phyloP scores from a whole-genome alignment of 2,329 filamentous ascomycete species.

The Colletotrichum gigasporum region DNA sequence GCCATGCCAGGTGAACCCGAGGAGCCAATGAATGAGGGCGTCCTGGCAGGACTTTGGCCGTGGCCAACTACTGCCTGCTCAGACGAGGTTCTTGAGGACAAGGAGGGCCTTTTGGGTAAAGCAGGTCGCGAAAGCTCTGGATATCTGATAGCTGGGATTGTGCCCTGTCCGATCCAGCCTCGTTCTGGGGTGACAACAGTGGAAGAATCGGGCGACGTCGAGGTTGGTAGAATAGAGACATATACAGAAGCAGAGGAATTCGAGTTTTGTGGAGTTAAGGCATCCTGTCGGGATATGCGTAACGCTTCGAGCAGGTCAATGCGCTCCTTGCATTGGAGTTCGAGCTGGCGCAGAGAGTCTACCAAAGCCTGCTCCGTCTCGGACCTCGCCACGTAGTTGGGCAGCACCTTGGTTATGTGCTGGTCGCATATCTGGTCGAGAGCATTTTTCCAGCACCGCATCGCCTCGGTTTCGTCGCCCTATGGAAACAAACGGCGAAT shows the following conservation, averaged over 20 bases:
- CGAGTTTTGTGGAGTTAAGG: slow-evolving; percentile 29
- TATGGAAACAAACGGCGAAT: slow-evolving; percentile 49
- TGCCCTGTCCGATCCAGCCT: slow-evolving; percentile 82
- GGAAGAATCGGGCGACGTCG: not conserved
- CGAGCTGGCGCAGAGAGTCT: slow-evolving; percentile 83
- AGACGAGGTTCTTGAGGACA: slow-evolving; percentile 63
- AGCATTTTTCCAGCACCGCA: slow-evolving; percentile 88
- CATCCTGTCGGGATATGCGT: slow-evolving; percentile 67
- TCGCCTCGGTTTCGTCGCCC: slow-evolving; percentile 91
- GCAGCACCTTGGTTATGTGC: slow-evolving; percentile 78
- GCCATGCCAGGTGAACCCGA: slow-evolving; percentile 43
- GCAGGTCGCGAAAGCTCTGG: slow-evolving; percentile 79
- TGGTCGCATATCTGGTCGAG: slow-evolving; percentile 90
- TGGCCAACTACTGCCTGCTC: slow-evolving; percentile 54
- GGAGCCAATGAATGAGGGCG: slow-evolving; percentile 35
- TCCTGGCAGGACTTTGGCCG: slow-evolving; percentile 30
- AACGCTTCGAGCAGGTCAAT: slow-evolving; percentile 89
- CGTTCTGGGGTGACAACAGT: slow-evolving; percentile 37
- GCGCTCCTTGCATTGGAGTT: slow-evolving; percentile 91
- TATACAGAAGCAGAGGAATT: slow-evolving; percentile 14
- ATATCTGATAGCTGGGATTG: slow-evolving; percentile 83
- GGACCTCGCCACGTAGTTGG: slow-evolving; percentile 74
- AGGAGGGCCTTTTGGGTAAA: slow-evolving; percentile 65
- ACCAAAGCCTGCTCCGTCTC: slow-evolving; percentile 87
- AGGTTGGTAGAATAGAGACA: not conserved